Evolutionary conservation across 805 yeast genomes (phyloP).

Genomic region (Groenewaldozyma tartarivorans): DNA sequence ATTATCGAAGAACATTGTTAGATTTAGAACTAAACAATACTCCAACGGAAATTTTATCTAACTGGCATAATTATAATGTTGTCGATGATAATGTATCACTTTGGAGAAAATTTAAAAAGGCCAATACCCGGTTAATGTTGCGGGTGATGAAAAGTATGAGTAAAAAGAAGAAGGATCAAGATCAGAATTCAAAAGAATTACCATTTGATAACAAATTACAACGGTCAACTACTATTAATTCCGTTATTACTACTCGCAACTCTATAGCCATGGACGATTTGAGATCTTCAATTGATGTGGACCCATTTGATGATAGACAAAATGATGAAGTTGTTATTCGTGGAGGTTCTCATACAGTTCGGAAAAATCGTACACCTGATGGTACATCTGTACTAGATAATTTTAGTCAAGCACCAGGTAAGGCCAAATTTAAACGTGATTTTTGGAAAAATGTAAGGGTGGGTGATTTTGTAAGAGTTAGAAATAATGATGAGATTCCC

Average conservation of each 20-base stretch:
- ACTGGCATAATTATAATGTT: slow-evolving; percentile 53
- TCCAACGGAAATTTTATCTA: slow-evolving; percentile 50
- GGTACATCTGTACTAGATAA: slow-evolving; percentile 21
- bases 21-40: slow-evolving; percentile 67
- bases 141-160: slow-evolving; percentile 8
- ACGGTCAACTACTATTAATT: slow-evolving; percentile 16
- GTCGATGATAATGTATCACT: slow-evolving; percentile 42
- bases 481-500: slow-evolving; percentile 68
- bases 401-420: slow-evolving; percentile 21
- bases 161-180: slow-evolving; percentile 4
- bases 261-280: slow-evolving; percentile 9
- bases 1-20: slow-evolving; percentile 53
- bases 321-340: too few species aligned
- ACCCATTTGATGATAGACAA: slow-evolving; percentile 1
- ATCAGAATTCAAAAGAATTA: neutral
- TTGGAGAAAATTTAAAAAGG: slow-evolving; percentile 68
- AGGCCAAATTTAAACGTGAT: slow-evolving; percentile 40
- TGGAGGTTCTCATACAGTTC: too few species aligned
- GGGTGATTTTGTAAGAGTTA: slow-evolving; percentile 63
- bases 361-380: neutral
- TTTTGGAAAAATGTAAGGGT: slow-evolving; percentile 70
- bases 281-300: slow-evolving; percentile 4
- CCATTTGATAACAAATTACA: slow-evolving; percentile 12
- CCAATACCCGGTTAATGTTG: slow-evolving; percentile 29
- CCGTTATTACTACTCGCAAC: slow-evolving; percentile 11